A percentile compares a stretch with the other conserved stretches of the same genome.
Evolutionary conservation across 2,329 filamentous ascomycete species (phyloP).

Genomic region (Aspergillus tubingensis): DNA sequence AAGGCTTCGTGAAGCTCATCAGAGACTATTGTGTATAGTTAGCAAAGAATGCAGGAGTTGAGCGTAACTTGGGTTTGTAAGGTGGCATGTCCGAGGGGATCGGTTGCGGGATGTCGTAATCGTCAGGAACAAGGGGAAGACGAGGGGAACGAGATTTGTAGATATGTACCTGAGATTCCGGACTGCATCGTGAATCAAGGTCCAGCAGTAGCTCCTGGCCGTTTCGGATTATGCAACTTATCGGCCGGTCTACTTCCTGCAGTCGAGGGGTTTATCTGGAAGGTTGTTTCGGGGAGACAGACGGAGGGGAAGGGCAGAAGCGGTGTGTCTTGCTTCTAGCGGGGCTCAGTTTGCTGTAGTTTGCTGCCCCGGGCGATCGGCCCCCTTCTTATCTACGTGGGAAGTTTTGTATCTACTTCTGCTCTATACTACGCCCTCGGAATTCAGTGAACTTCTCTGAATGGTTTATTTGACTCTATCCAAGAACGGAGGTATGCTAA

Average conservation of each 20-base stretch:
- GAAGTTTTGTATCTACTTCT: background rate
- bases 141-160: conserved; percentile 5
- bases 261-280: background rate
- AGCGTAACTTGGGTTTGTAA: background rate
- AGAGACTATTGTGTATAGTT: conserved; percentile 38
- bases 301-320: conserved; percentile 25
- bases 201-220: conserved; percentile 13
- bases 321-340: conserved; percentile 26
- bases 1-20: conserved; percentile 51
- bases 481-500: conserved; percentile 5
- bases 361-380: background rate
- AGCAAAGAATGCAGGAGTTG: conserved; percentile 5
- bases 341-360: conserved; percentile 7
- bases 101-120: background rate
- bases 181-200: conserved; percentile 46
- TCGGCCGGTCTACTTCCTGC: conserved; percentile 4
- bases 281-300: background rate
- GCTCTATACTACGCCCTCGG: background rate
- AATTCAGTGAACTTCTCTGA: background rate
- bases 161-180: conserved; percentile 48
- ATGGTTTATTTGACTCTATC: background rate
- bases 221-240: conserved; percentile 10
- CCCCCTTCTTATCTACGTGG: background rate
- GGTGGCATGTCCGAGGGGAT: conserved; percentile 5
- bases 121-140: background rate